phyloP scores from a whole-genome alignment of 192 early-diverging fungal species.

The Glomus cerebriforme region DNA sequence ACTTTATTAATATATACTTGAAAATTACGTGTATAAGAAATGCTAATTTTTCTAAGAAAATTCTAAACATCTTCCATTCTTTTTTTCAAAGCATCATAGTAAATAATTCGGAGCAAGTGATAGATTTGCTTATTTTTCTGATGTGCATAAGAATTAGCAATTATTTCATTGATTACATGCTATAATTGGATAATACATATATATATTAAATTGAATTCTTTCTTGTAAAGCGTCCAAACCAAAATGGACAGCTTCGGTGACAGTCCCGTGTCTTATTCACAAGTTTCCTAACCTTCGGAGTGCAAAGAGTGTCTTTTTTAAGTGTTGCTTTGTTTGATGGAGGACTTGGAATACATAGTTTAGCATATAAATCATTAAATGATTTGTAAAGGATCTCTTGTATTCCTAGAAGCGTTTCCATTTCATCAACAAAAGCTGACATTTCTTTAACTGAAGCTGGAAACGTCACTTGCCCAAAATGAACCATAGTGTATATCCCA shows the following conservation, averaged over 20 bases:
- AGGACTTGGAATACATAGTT: background rate
- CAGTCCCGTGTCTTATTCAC: conserved; percentile 18
- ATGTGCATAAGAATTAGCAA: too few species aligned
- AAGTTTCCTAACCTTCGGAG: conserved; percentile 10
- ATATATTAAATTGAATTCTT: too few species aligned
- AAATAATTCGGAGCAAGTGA: too few species aligned
- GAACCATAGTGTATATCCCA: conserved; percentile 22
- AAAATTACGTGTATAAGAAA: too few species aligned
- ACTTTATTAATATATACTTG: too few species aligned
- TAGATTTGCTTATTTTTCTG: too few species aligned
- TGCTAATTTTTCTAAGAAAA: too few species aligned
- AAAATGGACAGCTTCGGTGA: conserved; percentile 24
- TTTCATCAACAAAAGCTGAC: conserved; percentile 19
- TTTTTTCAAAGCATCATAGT: too few species aligned
- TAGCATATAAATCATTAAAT: background rate
- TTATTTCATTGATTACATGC: too few species aligned
- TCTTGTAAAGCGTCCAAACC: background rate
- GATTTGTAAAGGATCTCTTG: conserved; percentile 26
- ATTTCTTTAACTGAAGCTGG: conserved; percentile 26
- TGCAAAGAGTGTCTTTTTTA: conserved; percentile 23
- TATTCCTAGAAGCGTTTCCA: conserved; percentile 19
- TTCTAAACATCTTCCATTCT: too few species aligned
- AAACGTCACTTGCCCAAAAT: conserved; percentile 11
- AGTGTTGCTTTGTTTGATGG: conserved; percentile 3
- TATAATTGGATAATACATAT: too few species aligned